A percentile compares a stretch with the other conserved stretches of the same genome.
These are phyloP conservation scores for Melanopsichium pennsylvanicum DNA, from an alignment of 1,284 basidiomycete genomes.

Conservation along the genomic window DNA sequence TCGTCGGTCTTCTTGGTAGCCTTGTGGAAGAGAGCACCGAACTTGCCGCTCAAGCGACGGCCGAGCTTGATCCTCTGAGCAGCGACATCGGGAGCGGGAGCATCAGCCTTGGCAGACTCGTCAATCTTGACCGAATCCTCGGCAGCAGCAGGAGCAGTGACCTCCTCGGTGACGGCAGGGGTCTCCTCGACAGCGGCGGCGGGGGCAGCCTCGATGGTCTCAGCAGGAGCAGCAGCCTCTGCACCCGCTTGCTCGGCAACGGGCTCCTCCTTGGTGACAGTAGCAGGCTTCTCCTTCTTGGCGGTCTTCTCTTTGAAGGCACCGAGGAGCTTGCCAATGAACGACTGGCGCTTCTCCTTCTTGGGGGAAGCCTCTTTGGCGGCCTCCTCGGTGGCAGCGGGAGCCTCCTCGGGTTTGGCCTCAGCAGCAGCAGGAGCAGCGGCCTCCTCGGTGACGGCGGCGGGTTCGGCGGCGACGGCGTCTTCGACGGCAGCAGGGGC, in stretches of 20 bases:
- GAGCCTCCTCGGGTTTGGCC: conserved; percentile 14
- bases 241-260: conserved; percentile 34
- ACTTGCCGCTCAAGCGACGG: conserved; percentile 53
- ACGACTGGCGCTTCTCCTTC: conserved; percentile 60
- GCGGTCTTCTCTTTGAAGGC: conserved; percentile 53
- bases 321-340: conserved; percentile 50
- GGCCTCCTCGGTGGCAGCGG: conserved; percentile 26
- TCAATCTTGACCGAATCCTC: conserved; percentile 53
- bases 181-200: conserved; percentile 21
- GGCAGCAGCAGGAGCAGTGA: conserved; percentile 23
- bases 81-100: conserved; percentile 47
- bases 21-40: conserved; percentile 58
- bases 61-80: conserved; percentile 55
- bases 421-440: conserved; percentile 26
- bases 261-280: conserved; percentile 33
- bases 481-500: conserved; percentile 33
- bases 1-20: conserved; percentile 44
- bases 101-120: conserved; percentile 51
- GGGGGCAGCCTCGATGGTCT: conserved; percentile 28
- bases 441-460: conserved; percentile 19
- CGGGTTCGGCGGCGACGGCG: conserved; percentile 18
- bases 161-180: conserved; percentile 24
- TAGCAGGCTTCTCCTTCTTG: conserved; percentile 44
- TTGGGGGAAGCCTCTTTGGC: conserved; percentile 50
- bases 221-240: conserved; percentile 32